These are phyloP conservation scores for Thermothelomyces thermophilus DNA, from an alignment of 2,329 filamentous ascomycete genomes.

Conservation along the genomic window DNA sequence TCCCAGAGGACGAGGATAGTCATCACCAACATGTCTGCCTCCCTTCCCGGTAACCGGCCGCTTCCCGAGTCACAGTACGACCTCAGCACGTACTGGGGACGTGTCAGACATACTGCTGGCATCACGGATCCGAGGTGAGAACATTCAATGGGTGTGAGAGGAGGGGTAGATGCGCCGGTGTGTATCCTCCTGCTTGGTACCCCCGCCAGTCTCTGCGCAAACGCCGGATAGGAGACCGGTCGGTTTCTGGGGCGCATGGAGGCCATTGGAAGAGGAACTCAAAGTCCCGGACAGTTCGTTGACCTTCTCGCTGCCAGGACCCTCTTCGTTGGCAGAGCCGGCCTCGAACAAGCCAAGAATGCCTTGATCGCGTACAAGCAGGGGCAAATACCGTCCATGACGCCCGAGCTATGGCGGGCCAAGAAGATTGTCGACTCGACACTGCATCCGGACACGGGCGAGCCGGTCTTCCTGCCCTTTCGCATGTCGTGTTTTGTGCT, in stretches of 20 bases:
- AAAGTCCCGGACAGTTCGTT: not conserved
- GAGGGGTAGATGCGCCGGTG: slow-evolving; percentile 7
- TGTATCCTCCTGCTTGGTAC: slow-evolving; percentile 9
- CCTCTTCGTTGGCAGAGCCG: slow-evolving; percentile 68
- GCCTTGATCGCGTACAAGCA: slow-evolving; percentile 81
- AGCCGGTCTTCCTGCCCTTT: slow-evolving; percentile 88
- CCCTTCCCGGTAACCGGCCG: slow-evolving; percentile 64
- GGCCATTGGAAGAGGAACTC: not conserved
- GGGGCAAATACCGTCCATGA: slow-evolving; percentile 74
- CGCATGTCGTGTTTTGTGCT: slow-evolving; percentile 96
- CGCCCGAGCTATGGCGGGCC: slow-evolving; percentile 82
- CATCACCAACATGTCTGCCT: slow-evolving; percentile 52
- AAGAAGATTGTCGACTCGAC: slow-evolving; percentile 98
- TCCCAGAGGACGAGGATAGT: no score
- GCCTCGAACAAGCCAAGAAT: slow-evolving; percentile 79
- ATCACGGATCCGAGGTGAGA: slow-evolving; percentile 93
- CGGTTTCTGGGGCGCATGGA: not conserved
- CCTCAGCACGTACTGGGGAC: slow-evolving; percentile 87
- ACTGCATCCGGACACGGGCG: slow-evolving; percentile 88
- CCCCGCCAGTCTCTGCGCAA: not conserved
- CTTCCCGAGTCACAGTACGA: slow-evolving; percentile 90
- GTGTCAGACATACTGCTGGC: slow-evolving; percentile 81
- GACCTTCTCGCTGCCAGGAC: slow-evolving; percentile 52
- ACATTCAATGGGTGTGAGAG: slow-evolving; percentile 9
- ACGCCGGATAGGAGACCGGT: not conserved